Evolutionary conservation across 805 yeast species (phyloP).

Genomic region (Saccharomycopsis schoenii): DNA sequence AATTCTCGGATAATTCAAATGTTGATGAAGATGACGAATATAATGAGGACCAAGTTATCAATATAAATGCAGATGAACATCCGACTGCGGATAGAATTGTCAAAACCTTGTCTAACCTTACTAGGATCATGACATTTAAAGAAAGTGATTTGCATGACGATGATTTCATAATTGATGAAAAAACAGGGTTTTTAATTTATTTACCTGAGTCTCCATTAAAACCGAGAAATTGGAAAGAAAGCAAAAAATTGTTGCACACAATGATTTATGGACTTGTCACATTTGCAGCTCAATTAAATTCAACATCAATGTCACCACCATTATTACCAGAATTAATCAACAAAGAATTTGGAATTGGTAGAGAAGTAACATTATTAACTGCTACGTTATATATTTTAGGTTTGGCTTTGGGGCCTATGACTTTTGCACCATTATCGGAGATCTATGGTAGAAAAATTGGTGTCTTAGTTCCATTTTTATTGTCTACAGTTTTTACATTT

Average conservation of each 20-base stretch:
- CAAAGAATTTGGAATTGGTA: constrained; percentile 33
- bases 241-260: constrained; percentile 31
- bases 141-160: neutral
- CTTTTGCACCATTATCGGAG: constrained; percentile 63
- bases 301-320: constrained; percentile 38
- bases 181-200: neutral
- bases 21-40: neutral
- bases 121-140: neutral
- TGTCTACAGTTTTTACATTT: constrained; percentile 38
- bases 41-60: neutral
- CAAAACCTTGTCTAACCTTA: neutral
- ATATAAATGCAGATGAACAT: neutral
- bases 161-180: neutral
- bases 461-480: constrained; percentile 39
- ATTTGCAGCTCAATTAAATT: constrained; percentile 38
- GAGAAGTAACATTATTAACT: constrained; percentile 40
- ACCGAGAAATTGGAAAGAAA: constrained; percentile 30
- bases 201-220: constrained; percentile 22
- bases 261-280: constrained; percentile 31
- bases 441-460: constrained; percentile 53
- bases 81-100: neutral
- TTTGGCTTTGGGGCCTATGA: constrained; percentile 57
- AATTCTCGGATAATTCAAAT: neutral
- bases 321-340: constrained; percentile 26
- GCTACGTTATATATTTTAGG: constrained; percentile 56